Evolutionary conservation across 2,329 filamentous ascomycete species (phyloP), one percentile per base, ranked within the genome.

Genomic region (Sarocladium oryzae): DNA sequence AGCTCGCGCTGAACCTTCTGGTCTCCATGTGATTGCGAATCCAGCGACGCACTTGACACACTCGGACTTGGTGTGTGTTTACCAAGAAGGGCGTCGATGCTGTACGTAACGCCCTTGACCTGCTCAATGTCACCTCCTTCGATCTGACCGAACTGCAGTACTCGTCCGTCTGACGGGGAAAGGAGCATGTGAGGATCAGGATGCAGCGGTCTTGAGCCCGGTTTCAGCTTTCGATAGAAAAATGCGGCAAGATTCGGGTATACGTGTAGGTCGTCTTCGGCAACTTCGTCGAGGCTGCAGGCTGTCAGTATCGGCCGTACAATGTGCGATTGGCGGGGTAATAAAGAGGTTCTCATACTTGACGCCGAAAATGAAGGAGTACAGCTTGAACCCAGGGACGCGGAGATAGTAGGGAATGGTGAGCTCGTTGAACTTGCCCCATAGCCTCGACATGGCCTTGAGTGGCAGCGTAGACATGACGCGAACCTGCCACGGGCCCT

Each of bases 91-190:
- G 93, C 91, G 65, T 99, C 93, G 51, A 99, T 80, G 58, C 86
- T 95, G 70, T 99, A 99, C 1, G 93, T 99, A 78, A 99, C 93
- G 54, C 93, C 93, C 71, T 99, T 99, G 56, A 99, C 92, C 71
- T 99, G 93, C 67, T 99, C 93, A 38, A 99, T 95, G 63, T 96
- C 89, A 45, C 92, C 91, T 61, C 91, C 84, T 61, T 95, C 86
- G 52, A 99, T 96, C 59, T 84, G 84, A 10, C 93, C 93, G 60
- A 90, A 96, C 61, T 97, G 92, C 23, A 99, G 79, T 41, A 99
- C 79, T 56, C 87, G 86, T 43, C 93, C 93, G 66, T 99, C 93
- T 4, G 93, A 83, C 1, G 93, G 95, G 1, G 89, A 93, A 7
- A 97, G 73, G 4, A 99, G 72, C 9, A 89, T 87, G 61, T 88